Evolutionary conservation across 306 rosid genomes (phyloP), one percentile per base, ranked within the genome.

Genomic region (Vigna nakashimae): DNA sequence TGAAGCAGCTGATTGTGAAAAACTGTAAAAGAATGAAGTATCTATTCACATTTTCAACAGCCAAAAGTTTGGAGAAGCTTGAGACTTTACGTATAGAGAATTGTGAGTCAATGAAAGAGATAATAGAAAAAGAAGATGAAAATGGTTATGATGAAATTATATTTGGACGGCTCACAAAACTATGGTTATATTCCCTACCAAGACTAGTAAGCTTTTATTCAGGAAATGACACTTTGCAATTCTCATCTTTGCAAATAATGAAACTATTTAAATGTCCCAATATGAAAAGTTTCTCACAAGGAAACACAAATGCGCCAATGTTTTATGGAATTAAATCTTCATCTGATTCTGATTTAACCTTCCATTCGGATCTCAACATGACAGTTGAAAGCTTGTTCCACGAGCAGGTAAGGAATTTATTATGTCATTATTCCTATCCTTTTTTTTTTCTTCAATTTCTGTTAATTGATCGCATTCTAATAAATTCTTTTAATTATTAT

Each of bases 41-140:
- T 66, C 18, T 82, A 52, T 58, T 82, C 58, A 24, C 71, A 56
- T 24, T 2, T 14, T 65, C 79, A 20, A 72, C 58, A 0, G 82
- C 79, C 17, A 77, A 16, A 65, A 77, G 76, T 50, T 65, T 82
- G 69, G 64, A 0, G 17, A 45, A 13, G 7, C 75, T 82, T 18
- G 15, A 64, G 58, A 16, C 0, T 1, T 45, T 82, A 67, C 0
- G 0, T 1, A 15, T 82, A 45, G 0, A 0, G 2, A 7, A 58
- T 0, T 70, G 82, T 60, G 3, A 38, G 26, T 49, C 48, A 48
- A 48, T 79, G 0, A 22, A 51, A 50, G 56, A 70, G 24, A 34
- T 79, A 32, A 46, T 62, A 32, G 17, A 24, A 18, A 8, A 59
- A 4, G 82, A 60, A 65, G 38, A 15, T 20, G 60, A 62, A 32